phyloP scores from a whole-genome alignment of 2,329 filamentous ascomycete species.

The Xylaria sp. region DNA sequence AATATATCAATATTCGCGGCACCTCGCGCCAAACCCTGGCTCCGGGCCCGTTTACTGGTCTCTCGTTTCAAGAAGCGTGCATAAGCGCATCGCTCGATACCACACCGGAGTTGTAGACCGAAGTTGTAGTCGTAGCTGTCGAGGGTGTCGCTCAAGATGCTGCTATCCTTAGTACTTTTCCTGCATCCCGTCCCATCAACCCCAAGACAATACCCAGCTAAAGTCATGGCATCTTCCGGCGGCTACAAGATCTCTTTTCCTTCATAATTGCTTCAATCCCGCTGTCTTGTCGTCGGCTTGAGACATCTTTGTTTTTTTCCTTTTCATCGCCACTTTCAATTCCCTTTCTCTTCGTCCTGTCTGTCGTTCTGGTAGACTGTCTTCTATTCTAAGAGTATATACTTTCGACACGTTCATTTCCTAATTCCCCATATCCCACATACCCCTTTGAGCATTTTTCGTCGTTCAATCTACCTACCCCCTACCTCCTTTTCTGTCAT shows the following conservation, averaged over 20 bases:
- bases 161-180: conserved; percentile 41
- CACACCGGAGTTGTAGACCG: no score
- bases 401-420: conserved; percentile 32
- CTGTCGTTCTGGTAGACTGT: conserved; percentile 22
- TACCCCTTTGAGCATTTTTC: conserved; percentile 9
- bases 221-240: conserved; percentile 13
- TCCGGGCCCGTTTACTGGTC: conserved; percentile 29
- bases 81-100: conserved; percentile 42
- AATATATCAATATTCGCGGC: neutral
- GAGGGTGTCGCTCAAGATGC: conserved; percentile 38
- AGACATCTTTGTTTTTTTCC: conserved; percentile 23
- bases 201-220: conserved; percentile 1
- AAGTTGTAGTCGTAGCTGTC: neutral
- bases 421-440: conserved; percentile 29
- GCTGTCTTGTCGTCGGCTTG: neutral
- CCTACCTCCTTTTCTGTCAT: conserved; percentile 35
- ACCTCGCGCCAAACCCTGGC: conserved; percentile 27
- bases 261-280: conserved; percentile 26
- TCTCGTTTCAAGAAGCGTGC: conserved; percentile 28
- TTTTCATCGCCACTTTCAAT: conserved; percentile 11
- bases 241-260: conserved; percentile 16
- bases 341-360: conserved; percentile 14
- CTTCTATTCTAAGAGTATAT: conserved; percentile 34
- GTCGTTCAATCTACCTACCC: conserved; percentile 13
- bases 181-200: conserved; percentile 23